Evolutionary conservation across 2,329 filamentous ascomycete genomes (phyloP), one percentile per base, ranked within the genome.

Genomic region (Ilyonectria robusta): DNA sequence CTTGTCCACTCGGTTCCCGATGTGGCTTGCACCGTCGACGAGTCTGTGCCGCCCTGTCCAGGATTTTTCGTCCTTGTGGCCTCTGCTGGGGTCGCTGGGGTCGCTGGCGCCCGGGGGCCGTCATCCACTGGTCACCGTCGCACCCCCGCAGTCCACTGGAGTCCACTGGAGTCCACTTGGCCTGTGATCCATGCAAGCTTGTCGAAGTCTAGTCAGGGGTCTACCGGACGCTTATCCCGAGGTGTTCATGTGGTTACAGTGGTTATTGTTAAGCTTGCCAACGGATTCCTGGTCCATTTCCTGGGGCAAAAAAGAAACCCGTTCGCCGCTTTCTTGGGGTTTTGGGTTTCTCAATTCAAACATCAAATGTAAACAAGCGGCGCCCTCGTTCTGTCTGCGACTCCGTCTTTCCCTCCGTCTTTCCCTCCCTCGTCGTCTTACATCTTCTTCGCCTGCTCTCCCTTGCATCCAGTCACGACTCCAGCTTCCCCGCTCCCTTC

Each of bases 141-240:
- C 54, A 62, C 65, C 70, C 31, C 70, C 73, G 59, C 65, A 68
- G 63, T 58, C 70, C 72, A 75, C 73, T 70, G 21, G 21, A 21
- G 21, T 21, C 21, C 21, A 21, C 21, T 21, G 21, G 21, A 68
- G 63, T 58, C 70, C 73, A 75, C 73, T 70, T 72, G 60, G 60
- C 61, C 59, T 51, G 40, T 62, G 62, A 62, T 56, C 62, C 69
- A 67, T 62, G 66, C 66, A 66, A 73, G 71, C 74, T 76, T 70
- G 67, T 71, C 61, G 59, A 70, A 67, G 69, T 62, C 72, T 76
- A 76, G 72, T 75, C 74, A 76, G 73, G 74, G 74, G 74, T 67
- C 70, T 73, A 68, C 68, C 63, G 62, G 65, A 62, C 57, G 61
- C 69, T 69, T 66, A 66, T 59, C 60, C 70, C 67, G 66, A 67